Percentiles rank a stretch among this genome's conserved stretches.
Evolutionary conservation across 257 asterid genomes (phyloP).

Genomic region (Agastache rugosa): DNA sequence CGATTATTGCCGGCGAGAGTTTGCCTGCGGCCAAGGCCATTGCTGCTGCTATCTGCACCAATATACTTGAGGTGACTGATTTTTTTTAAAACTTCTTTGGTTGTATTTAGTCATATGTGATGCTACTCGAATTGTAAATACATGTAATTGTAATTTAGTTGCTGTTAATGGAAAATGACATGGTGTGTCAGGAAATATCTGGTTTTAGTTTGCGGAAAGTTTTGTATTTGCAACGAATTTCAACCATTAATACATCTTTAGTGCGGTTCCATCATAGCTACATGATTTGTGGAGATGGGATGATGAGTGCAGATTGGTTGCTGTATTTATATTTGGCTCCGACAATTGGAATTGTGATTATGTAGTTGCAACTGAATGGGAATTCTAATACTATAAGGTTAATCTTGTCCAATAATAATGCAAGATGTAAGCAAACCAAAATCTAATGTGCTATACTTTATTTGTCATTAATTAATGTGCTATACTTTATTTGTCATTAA

Average conservation of each 20-base stretch:
- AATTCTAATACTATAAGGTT: background rate
- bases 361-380: slow-evolving; percentile 11
- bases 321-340: slow-evolving; percentile 16
- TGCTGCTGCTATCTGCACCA: slow-evolving; percentile 70
- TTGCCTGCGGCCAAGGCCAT: slow-evolving; percentile 85
- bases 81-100: slow-evolving; percentile 43
- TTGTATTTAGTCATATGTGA: slow-evolving; percentile 40
- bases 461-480: slow-evolving; percentile 1
- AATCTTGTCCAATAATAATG: slow-evolving; percentile 4
- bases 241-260: slow-evolving; percentile 3
- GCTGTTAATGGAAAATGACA: slow-evolving; percentile 27
- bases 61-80: slow-evolving; percentile 93
- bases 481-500: slow-evolving; percentile 22
- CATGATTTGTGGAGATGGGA: slow-evolving; percentile 3
- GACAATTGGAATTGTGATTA: background rate
- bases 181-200: slow-evolving; percentile 10
- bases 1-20: slow-evolving; percentile 98
- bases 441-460: background rate
- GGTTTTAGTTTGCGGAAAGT: slow-evolving; percentile 10
- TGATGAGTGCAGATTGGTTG: background rate
- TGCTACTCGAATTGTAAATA: slow-evolving; percentile 36
- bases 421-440: slow-evolving; percentile 31
- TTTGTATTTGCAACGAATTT: slow-evolving; percentile 20
- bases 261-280: background rate
- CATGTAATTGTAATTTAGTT: slow-evolving; percentile 40